phyloP scores from a whole-genome alignment of 169 alveolate genomes.

The Eimeria nieschulzi region DNA sequence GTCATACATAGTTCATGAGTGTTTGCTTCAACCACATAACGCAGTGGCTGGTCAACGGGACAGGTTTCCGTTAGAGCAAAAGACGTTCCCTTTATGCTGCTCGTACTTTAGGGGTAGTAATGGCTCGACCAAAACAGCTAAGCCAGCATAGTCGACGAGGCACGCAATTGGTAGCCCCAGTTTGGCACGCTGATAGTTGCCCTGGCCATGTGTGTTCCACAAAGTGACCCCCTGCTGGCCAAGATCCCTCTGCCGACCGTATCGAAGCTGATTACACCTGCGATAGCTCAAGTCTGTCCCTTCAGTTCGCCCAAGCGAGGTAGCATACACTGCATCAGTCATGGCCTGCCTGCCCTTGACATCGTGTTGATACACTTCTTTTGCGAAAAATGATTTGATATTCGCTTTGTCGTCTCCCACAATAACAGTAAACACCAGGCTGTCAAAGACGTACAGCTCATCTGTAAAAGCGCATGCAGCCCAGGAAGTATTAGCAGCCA shows the following conservation, averaged over 20 bases:
- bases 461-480: conserved; percentile 19
- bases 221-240: conserved; percentile 43
- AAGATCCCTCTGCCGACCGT: conserved; percentile 32
- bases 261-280: conserved; percentile 13
- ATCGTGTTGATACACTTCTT: conserved; percentile 68
- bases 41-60: no score
- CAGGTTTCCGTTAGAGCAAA: no score
- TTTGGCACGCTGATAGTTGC: conserved; percentile 46
- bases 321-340: conserved; percentile 62
- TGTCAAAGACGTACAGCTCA: conserved; percentile 65
- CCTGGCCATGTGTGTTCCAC: conserved; percentile 61
- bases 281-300: conserved; percentile 27
- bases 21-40: no score
- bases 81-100: no score
- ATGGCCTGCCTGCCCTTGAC: conserved; percentile 73
- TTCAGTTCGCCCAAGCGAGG: conserved; percentile 30
- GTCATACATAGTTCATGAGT: no score
- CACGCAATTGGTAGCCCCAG: conserved; percentile 68
- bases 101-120: conserved; percentile 62
- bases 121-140: conserved; percentile 72
- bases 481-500: not conserved
- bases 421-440: conserved; percentile 72
- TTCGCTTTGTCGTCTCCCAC: conserved; percentile 55
- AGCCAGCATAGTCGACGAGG: conserved; percentile 70
- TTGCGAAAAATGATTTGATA: conserved; percentile 42